A percentile compares a stretch with the other conserved stretches of the same genome.
Evolutionary conservation across 139 green algal species (phyloP).

Genomic region (Tetradesmus obliquus): DNA sequence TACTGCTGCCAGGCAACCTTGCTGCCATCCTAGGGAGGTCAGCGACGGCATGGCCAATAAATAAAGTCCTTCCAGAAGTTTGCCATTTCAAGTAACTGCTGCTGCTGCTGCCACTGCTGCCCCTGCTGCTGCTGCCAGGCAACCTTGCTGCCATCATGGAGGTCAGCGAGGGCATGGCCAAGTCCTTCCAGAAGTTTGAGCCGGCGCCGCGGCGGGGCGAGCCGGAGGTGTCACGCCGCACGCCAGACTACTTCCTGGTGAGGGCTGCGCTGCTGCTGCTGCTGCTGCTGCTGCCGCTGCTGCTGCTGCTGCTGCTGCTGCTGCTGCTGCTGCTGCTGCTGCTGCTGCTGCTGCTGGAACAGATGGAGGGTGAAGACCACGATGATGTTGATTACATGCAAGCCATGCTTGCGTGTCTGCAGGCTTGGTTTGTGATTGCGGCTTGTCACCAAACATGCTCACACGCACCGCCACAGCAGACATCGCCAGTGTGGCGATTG

Average conservation of each 20-base stretch:
- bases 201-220: constrained; percentile 93
- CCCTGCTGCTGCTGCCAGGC: constrained; percentile 56
- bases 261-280: neutral
- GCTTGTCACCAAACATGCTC: no score
- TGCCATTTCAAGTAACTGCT: constrained; percentile 39
- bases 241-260: constrained; percentile 93
- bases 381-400: no score
- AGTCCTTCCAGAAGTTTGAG: constrained; percentile 97
- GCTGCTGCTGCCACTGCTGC: neutral
- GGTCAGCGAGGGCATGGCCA: constrained; percentile 92
- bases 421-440: no score
- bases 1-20: neutral
- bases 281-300: neutral
- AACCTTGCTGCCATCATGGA: constrained; percentile 99
- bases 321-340: neutral
- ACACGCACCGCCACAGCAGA: no score
- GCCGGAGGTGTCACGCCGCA: constrained; percentile 86
- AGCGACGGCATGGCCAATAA: no score
- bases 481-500: no score
- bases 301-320: neutral
- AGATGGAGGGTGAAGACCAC: no score
- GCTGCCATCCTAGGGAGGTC: neutral
- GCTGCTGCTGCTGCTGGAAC: neutral
- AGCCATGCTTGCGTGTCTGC: no score
- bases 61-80: constrained; percentile 86